These are phyloP conservation scores for Cordia subcordata DNA, from an alignment of 257 asterid species.

Conservation along the genomic window DNA sequence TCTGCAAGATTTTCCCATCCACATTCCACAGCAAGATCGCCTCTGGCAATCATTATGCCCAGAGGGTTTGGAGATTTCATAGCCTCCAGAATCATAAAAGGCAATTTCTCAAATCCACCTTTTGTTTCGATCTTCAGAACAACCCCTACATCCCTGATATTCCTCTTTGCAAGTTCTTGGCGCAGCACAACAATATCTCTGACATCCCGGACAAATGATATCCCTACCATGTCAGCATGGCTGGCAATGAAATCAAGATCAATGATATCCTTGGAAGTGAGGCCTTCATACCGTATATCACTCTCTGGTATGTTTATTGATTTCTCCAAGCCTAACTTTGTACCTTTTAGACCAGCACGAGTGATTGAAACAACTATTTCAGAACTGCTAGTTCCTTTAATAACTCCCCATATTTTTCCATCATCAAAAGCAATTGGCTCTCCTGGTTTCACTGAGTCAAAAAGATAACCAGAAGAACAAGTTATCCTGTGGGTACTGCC, in stretches of 20 bases:
- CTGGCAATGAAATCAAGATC: slow-evolving; percentile 70
- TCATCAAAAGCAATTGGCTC: slow-evolving; percentile 72
- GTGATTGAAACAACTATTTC: slow-evolving; percentile 64
- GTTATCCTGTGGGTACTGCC: slow-evolving; percentile 42
- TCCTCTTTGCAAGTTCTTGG: slow-evolving; percentile 58
- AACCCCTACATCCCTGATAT: slow-evolving; percentile 39
- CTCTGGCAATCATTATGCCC: slow-evolving; percentile 78
- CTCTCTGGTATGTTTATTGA: slow-evolving; percentile 71
- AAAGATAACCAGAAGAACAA: slow-evolving; percentile 64
- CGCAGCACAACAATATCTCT: slow-evolving; percentile 42
- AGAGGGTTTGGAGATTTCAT: slow-evolving; percentile 57
- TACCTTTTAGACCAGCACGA: slow-evolving; percentile 60
- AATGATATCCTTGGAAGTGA: slow-evolving; percentile 63
- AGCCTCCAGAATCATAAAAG: slow-evolving; percentile 54
- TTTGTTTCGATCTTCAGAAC: slow-evolving; percentile 66
- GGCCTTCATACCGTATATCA: slow-evolving; percentile 62
- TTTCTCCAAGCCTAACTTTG: slow-evolving; percentile 68
- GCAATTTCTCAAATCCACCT: slow-evolving; percentile 61
- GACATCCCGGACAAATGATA: slow-evolving; percentile 60
- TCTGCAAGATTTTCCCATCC: slow-evolving; percentile 77
- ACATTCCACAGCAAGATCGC: slow-evolving; percentile 81
- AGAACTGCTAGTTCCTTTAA: slow-evolving; percentile 54
- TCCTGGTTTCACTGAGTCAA: slow-evolving; percentile 72
- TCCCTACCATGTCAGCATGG: slow-evolving; percentile 69
- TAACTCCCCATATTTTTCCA: slow-evolving; percentile 71